Base-by-base conservation (phyloP, 495 filamentous ascomycete species). In the Cudoniella acicularis region DNA sequence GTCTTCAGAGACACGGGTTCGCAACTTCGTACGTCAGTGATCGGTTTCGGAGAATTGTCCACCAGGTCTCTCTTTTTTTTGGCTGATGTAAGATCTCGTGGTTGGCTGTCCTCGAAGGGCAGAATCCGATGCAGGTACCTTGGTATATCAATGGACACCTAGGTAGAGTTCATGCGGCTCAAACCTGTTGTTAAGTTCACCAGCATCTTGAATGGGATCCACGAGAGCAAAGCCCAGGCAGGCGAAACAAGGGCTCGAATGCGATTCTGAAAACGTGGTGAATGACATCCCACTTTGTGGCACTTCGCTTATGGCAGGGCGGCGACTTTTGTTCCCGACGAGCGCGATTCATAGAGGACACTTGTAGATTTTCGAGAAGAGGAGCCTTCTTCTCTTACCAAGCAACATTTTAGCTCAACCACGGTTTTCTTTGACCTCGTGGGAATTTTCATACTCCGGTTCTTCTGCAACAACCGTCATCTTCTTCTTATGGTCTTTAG, bases 401-500 rank as follows among this genome's bases (percentile, higher is more conserved):
- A 62, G 49, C 54, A 36, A 61, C 41, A n/a, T 36, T 36, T 36
- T 54, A 43, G 22, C n/a, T 27, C 21, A 49, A 51, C 45, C 49
- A 30, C 22, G 48, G 10, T 49, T 52, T 59, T 24, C 47, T 62
- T 53, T 49, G 64, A 60, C 69, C 60, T 62, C 66, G 56, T 68
- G 57, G 13, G 68, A 58, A 61, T 67, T 51, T 27, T 62, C 50
- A 50, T 59, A 55, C 63, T 62, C 65, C 51, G 55, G 54, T 62
- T 61, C 22, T 70, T 64, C 52, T 56, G 57, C 57, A n/a, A 61
- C 51, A 48, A 22, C 47, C 52, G 41, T 56, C 11, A 47, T 46
- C 9, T 49, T 49, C 4, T 63, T 62, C 41, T 52, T 58, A 21
- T 53, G 42, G 49, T 46, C 56, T 48, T 57, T 62, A 57, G 52